These are phyloP conservation scores for Leucogyrophana mollusca DNA, from an alignment of 768 basidiomycete genomes.

Conservation along the genomic window DNA sequence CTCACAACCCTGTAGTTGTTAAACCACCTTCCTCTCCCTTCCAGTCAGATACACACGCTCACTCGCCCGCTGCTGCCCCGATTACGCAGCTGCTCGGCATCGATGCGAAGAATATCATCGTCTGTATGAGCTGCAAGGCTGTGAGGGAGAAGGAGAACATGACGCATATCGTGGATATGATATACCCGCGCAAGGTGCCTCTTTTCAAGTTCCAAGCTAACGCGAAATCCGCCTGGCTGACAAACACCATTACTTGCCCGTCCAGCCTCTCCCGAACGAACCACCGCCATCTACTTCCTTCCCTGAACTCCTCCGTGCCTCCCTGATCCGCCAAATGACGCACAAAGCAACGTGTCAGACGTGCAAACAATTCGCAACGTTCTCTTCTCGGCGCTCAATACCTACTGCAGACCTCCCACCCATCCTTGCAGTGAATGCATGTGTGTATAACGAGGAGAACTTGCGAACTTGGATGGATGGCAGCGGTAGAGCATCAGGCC, in stretches of 20 bases:
- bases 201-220: neutral
- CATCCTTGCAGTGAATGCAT: constrained; percentile 83
- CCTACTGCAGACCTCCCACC: constrained; percentile 71
- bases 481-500: constrained; percentile 36
- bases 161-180: constrained; percentile 81
- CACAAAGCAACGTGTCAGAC: constrained; percentile 85
- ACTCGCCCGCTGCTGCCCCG: constrained; percentile 55
- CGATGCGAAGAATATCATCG: constrained; percentile 70
- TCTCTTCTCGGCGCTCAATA: constrained; percentile 69
- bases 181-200: constrained; percentile 81
- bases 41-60: constrained; percentile 17
- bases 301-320: constrained; percentile 63
- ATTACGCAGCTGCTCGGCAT: constrained; percentile 87
- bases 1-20: constrained; percentile 55
- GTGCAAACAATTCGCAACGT: constrained; percentile 76
- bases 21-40: constrained; percentile 27
- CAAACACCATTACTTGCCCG: neutral
- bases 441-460: constrained; percentile 73
- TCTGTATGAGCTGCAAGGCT: constrained; percentile 73
- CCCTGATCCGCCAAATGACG: constrained; percentile 76
- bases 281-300: constrained; percentile 49
- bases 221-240: no score
- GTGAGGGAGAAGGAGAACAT: constrained; percentile 73
- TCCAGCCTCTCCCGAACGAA: constrained; percentile 37
- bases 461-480: constrained; percentile 75